Conservation (phyloP, 148 eudicot genomes). For the Diospyros kaki region DNA sequence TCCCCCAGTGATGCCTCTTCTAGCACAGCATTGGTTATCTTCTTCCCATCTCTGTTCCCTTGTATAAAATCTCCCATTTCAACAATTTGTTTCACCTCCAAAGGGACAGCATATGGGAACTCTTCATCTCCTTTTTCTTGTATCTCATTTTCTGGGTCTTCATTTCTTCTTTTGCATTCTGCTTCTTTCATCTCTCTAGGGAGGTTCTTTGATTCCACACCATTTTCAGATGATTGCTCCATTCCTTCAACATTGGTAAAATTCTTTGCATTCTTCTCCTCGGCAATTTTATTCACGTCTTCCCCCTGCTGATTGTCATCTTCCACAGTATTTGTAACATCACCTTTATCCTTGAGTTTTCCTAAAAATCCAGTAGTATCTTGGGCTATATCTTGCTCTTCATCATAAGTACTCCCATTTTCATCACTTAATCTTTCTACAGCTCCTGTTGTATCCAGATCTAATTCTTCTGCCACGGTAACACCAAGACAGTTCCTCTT, state of each 20-base stretch:
- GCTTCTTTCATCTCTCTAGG: conserved; percentile 5
- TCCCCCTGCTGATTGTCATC: neutral
- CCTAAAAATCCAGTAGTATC: conserved; percentile 29
- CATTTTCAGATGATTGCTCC: conserved; percentile 3
- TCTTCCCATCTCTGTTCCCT: conserved; percentile 11
- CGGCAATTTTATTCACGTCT: neutral
- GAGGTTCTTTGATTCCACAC: neutral
- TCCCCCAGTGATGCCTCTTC: conserved; percentile 9
- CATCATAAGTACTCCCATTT: neutral
- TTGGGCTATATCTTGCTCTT: conserved; percentile 18
- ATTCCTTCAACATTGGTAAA: neutral
- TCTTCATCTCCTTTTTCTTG: conserved; percentile 7
- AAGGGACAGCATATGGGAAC: conserved; percentile 7
- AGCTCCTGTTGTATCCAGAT: conserved; percentile 10
- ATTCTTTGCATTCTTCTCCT: conserved; percentile 1
- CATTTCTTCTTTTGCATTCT: conserved; percentile 9
- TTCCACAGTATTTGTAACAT: conserved; percentile 6
- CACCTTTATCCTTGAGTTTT: conserved; percentile 29
- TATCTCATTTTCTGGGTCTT: conserved; percentile 8
- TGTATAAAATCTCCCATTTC: conserved; percentile 1
- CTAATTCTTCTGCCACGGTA: conserved; percentile 21
- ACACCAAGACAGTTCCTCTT: conserved; percentile 21
- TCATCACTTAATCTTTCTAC: conserved; percentile 11
- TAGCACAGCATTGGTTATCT: neutral
- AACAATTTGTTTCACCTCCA: conserved; percentile 16